Conservation (phyloP, 75 land plant genomes). For the Gnetum montanum region DNA sequence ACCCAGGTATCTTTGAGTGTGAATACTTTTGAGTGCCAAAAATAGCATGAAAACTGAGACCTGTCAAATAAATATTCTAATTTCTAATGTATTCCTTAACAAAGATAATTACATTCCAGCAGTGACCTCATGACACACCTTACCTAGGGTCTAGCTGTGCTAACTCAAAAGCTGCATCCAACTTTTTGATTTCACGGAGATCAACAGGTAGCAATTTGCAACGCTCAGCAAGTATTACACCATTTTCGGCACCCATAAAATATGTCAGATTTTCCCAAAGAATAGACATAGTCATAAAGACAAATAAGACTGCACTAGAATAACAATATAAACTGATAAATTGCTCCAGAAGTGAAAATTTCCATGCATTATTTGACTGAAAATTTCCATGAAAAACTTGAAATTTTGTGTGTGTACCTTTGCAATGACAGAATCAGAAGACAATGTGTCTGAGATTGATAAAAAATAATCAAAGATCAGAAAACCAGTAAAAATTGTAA, state of each 20-base stretch:
- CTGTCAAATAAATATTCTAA: neutral
- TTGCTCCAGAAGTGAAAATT: neutral
- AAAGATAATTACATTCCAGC: too few species aligned
- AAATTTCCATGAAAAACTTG: too few species aligned
- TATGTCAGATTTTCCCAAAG: neutral
- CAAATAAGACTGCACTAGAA: neutral
- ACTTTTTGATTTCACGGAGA: conserved; percentile 44
- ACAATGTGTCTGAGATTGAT: too few species aligned
- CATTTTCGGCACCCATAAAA: conserved; percentile 72
- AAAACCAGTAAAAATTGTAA: too few species aligned
- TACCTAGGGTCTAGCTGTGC: conserved; percentile 76
- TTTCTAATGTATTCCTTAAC: too few species aligned
- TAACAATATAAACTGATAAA: too few species aligned
- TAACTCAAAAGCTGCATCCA: conserved; percentile 39
- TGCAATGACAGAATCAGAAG: too few species aligned
- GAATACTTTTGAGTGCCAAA: too few species aligned
- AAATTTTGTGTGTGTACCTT: too few species aligned
- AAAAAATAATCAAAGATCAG: too few species aligned
- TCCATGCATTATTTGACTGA: too few species aligned
- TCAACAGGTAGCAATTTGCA: conserved; percentile 86
- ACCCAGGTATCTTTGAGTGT: too few species aligned
- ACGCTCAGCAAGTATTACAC: conserved; percentile 64
- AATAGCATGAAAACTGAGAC: neutral
- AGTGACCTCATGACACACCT: conserved; percentile 5
- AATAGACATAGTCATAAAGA: neutral